Evolutionary conservation across 345 rosid species (phyloP), one percentile per base, ranked within the genome.

Genomic region (Arabis alpina): DNA sequence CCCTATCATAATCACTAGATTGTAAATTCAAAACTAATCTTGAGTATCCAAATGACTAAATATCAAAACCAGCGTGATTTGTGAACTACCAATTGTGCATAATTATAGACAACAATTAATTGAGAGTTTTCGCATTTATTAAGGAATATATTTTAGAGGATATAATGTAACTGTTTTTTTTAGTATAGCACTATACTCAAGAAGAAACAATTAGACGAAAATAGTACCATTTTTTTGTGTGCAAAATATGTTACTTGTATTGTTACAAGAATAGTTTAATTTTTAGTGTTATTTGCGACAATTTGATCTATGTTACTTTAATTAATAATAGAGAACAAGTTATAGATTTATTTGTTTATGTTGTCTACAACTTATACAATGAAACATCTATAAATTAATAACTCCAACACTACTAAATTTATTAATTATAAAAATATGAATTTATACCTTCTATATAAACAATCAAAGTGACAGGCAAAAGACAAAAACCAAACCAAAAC

Each of bases 401-500:
- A 19, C 23, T 19, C 23, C 23, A 19, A 19, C 1, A 19, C 23
- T 19, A 19, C 23, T 0, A 19, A 0, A 19, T 19, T 19, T 19
- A 19, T 19, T 19, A 19, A 1, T 19, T 19, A 19, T 19, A 19
- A 19, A 19, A 19, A 19, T 19, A 19, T 19, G 0, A 19, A 19
- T 19, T 19, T 19, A 19, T 19, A 19, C 23, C 1, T 19, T 19
- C 24, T 70, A 70, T 70, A 61, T 50, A 70, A 49, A 51, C 61
- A 51, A 43, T 62, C 50, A 15, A 54, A 72, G 63, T 25, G 41
- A 72, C 56, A 72, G 49, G 49, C 56, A 36, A 72, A 62, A 25
- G 41, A 54, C 70, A 63, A n/a, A 32, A 62, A 32, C 10, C 32
- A 15, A 54, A 54, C 56, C 4, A 32, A 61, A 44, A 54, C 64